Evolutionary conservation across 2,329 filamentous ascomycete genomes (phyloP).

Genomic region (Pseudocercospora fijiensis): DNA sequence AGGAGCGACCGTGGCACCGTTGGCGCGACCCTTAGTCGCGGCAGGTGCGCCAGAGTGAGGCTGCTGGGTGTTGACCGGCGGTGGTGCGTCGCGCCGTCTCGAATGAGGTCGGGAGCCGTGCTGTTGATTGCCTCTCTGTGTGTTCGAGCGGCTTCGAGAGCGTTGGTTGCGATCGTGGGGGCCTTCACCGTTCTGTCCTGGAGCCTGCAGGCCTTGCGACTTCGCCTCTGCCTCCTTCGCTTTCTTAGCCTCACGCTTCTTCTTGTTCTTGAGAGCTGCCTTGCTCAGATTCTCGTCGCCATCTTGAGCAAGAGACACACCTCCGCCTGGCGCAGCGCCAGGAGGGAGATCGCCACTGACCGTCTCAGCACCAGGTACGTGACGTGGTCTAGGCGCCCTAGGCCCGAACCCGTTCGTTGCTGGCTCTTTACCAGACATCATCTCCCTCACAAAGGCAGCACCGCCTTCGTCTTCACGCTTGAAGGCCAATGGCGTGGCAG

Average conservation of each 20-base stretch:
- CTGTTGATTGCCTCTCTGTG: conserved; percentile 9
- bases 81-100: conserved; percentile 30
- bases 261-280: conserved; percentile 92
- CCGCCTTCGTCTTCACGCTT: conserved; percentile 97
- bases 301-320: conserved; percentile 63
- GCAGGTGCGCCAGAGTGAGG: not conserved
- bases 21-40: conserved; percentile 38
- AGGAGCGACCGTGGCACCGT: conserved; percentile 18
- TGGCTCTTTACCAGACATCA: conserved; percentile 53
- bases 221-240: conserved; percentile 73
- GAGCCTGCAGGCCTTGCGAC: conserved; percentile 45
- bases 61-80: conserved; percentile 34
- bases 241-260: conserved; percentile 94
- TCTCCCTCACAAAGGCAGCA: conserved; percentile 80
- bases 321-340: conserved; percentile 67
- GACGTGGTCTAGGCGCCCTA: conserved; percentile 63
- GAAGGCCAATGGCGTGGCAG: conserved; percentile 86
- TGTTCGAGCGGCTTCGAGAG: conserved; percentile 37
- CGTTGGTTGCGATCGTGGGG: conserved; percentile 32
- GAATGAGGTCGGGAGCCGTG: conserved; percentile 31
- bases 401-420: conserved; percentile 72
- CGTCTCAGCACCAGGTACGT: conserved; percentile 83
- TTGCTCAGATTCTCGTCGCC: conserved; percentile 76
- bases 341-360: conserved; percentile 57
- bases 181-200: conserved; percentile 47